Conservation (phyloP, 1,284 basidiomycete species). For the Tausonia pullulans region DNA sequence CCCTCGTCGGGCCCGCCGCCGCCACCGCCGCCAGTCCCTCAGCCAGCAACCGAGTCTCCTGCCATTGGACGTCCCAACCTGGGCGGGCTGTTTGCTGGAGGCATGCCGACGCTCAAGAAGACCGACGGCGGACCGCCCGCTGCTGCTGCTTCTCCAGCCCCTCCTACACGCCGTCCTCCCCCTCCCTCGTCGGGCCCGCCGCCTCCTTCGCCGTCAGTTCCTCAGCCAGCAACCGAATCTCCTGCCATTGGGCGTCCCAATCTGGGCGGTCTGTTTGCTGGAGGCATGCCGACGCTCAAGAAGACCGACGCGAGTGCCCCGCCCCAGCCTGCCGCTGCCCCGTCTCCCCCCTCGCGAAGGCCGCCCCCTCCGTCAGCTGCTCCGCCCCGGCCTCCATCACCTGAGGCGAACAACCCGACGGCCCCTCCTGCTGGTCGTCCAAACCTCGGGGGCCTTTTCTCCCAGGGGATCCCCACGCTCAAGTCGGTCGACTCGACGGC, state of each 20-base stretch:
- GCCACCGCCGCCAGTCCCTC: not conserved
- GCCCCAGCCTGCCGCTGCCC: conserved; percentile 11
- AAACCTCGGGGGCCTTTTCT: not conserved
- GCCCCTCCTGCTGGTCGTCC: not conserved
- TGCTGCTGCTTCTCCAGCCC: conserved; percentile 12
- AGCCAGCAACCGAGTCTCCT: not conserved
- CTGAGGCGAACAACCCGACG: not conserved
- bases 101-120: conserved; percentile 58
- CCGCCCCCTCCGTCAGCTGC: conserved; percentile 25
- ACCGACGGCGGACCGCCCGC: conserved; percentile 42
- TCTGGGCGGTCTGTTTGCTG: conserved; percentile 73
- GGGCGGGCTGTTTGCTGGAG: conserved; percentile 4
- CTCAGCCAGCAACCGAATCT: not conserved
- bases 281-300: conserved; percentile 81
- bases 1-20: conserved; percentile 23
- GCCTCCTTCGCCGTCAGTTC: not conserved
- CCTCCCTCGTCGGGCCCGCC: conserved; percentile 25
- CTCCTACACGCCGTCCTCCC: conserved; percentile 15
- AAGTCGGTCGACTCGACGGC: not conserved
- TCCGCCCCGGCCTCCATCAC: not conserved
- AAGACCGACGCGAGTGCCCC: conserved; percentile 37
- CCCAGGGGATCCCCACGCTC: not conserved
- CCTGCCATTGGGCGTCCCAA: not conserved
- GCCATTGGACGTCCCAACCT: conserved; percentile 2
- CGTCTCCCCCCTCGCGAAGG: conserved; percentile 15